These are phyloP conservation scores for Camelina sativa DNA, from an alignment of 345 rosid genomes.

Conservation along the genomic window DNA sequence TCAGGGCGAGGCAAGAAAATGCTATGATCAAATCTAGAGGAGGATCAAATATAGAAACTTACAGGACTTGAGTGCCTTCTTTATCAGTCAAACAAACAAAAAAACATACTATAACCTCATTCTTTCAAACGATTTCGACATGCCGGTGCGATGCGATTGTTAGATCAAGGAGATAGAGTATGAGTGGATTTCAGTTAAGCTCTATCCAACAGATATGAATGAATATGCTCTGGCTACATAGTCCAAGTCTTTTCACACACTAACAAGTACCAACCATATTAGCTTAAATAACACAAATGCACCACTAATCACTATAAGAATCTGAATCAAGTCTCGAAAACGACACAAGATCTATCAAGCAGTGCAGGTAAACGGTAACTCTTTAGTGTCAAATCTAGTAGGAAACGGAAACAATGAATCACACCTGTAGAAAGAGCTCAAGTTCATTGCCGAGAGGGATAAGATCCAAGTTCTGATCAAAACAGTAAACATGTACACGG, in stretches of 20 bases:
- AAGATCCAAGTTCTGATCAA: constrained; percentile 89
- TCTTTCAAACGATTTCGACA: background rate
- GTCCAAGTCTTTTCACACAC: background rate
- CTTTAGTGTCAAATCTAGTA: background rate
- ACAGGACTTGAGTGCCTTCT: background rate
- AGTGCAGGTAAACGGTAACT: background rate
- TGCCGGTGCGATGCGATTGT: background rate
- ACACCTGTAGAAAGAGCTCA: constrained; percentile 90
- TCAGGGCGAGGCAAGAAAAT: background rate
- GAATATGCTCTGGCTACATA: background rate
- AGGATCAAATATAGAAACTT: constrained; percentile 13
- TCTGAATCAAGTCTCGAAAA: background rate
- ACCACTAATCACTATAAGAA: background rate
- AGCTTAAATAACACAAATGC: constrained; percentile 26
- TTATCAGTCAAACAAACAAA: background rate
- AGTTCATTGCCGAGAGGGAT: constrained; percentile 83
- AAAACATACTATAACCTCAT: background rate
- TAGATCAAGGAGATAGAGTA: constrained; percentile 11
- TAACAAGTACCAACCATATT: background rate
- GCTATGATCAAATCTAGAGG: background rate
- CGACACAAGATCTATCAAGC: constrained; percentile 32
- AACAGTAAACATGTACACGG: constrained; percentile 92
- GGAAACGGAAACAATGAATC: background rate
- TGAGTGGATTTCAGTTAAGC: background rate
- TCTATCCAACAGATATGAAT: background rate